A percentile compares a stretch with the other conserved stretches of the same genome.
Evolutionary conservation across 1,139 yeast species (phyloP).

Genomic region (Yamadazyma diospyri): DNA sequence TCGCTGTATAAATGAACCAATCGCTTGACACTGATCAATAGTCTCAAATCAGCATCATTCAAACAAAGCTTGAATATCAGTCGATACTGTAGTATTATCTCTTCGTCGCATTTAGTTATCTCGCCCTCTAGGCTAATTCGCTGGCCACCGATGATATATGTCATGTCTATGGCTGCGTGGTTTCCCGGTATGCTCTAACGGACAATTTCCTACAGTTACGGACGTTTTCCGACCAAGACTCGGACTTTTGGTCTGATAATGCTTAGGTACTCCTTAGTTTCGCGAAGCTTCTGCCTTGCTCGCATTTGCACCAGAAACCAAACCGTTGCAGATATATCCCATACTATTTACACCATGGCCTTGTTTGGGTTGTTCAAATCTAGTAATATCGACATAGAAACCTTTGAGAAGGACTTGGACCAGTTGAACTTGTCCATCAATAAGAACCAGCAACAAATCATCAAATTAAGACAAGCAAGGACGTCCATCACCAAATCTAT

Average conservation of each 20-base stretch:
- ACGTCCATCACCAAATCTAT: constrained; percentile 13
- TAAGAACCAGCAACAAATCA: constrained; percentile 19
- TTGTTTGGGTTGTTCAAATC: constrained; percentile 31
- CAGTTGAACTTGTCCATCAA: constrained; percentile 34
- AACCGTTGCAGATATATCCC: not conserved
- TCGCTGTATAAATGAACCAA: constrained; percentile 38
- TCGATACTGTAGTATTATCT: constrained; percentile 26
- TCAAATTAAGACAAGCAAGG: constrained; percentile 13
- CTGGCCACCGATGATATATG: constrained; percentile 34
- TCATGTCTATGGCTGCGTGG: too few relatives aligned
- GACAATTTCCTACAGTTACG: too few relatives aligned
- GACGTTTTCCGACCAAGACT: too few relatives aligned
- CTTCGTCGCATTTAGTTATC: constrained; percentile 22
- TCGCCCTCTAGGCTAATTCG: constrained; percentile 21
- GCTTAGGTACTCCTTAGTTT: constrained; percentile 1
- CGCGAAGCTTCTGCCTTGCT: constrained; percentile 1
- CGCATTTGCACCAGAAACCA: too few relatives aligned
- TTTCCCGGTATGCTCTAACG: too few relatives aligned
- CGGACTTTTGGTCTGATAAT: not conserved
- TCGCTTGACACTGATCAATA: constrained; percentile 27
- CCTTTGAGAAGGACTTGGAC: constrained; percentile 50
- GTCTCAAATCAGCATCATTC: constrained; percentile 28
- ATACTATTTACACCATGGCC: constrained; percentile 15
- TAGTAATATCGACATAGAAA: constrained; percentile 45
- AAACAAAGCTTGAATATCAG: constrained; percentile 32